These are phyloP conservation scores for Eucalyptus cloeziana DNA, from an alignment of 345 rosid species.

Conservation along the genomic window DNA sequence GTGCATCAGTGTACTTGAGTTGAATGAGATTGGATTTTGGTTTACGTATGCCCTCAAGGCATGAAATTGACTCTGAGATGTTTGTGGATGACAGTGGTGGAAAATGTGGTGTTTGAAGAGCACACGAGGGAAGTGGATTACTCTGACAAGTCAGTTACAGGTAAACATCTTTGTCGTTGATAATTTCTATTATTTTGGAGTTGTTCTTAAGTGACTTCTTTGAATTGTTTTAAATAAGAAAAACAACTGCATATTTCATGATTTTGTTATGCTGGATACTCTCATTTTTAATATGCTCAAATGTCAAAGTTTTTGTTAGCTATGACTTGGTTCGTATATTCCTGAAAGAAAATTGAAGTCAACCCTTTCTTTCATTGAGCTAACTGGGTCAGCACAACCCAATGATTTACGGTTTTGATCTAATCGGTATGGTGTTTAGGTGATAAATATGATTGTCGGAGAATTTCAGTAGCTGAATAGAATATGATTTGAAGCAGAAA, in stretches of 20 bases:
- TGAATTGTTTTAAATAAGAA: not conserved
- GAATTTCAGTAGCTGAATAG: not conserved
- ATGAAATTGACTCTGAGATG: not conserved
- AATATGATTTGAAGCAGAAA: not conserved
- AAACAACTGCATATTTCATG: not conserved
- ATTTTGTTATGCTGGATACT: not conserved
- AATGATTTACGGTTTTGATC: not conserved
- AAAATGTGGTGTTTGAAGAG: slow-evolving; percentile 93
- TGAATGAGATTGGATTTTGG: not conserved
- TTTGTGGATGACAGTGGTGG: slow-evolving; percentile 52
- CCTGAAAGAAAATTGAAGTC: not conserved
- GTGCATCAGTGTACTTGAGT: not conserved
- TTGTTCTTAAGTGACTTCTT: not conserved
- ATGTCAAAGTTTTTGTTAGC: not conserved
- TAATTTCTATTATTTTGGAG: not conserved
- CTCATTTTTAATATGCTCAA: not conserved
- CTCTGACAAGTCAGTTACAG: slow-evolving; percentile 82
- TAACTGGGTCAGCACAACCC: not conserved
- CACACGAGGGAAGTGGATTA: slow-evolving; percentile 85
- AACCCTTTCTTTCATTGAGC: not conserved
- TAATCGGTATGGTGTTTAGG: not conserved
- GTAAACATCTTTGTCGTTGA: slow-evolving; percentile 5
- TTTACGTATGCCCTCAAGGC: not conserved
- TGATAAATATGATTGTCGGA: not conserved
- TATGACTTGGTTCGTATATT: not conserved